Base-by-base conservation (phyloP, 2,329 filamentous ascomycete species). In the Atkinsonella hypoxylon region DNA sequence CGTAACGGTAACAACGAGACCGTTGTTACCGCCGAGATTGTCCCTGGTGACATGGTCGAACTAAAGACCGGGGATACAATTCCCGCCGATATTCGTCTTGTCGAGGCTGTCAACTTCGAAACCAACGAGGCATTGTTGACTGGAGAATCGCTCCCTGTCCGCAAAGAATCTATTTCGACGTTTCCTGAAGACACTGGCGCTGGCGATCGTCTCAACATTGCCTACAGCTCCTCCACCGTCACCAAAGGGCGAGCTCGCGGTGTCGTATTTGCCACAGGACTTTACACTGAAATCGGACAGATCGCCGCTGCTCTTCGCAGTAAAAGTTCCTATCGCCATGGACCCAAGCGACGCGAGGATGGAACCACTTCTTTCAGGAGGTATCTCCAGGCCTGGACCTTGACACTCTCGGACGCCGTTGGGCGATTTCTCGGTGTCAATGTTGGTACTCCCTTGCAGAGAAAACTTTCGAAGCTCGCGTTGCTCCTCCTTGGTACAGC, bases 401-500 rank as follows among this genome's bases (percentile, higher is more conserved):
- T 70, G 34, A 72, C 70, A 6, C 55, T 62, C 7, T 60, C 59
- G 8, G 61, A 66, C 49, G 65, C 65, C 17, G 56, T 66, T 45
- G 69, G 69, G 18, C 65, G 71, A 54, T 72, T 77, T 60, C 74
- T 78, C 48, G 76, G 70, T 45, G 62, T 72, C 53, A 67, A 65
- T 39, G 67, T 79, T 32, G 83, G 83, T 39, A 87, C 83, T 12
- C 84, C 84, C 1, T 70, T 88, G 32, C 82, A 86, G 63, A 77
- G 76, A 57, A 85, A 83, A 62, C 68, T 87, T 45, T 83, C 80
- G 59, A 82, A 84, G 64, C 77, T 88, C 51, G 84, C 83, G 6
- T 75, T 85, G 26, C 64, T 82, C 2, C 75, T 87, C 2, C 85
- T 87, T 58, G 78, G 73, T 45, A 76, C 82, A 34, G 83, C 70